Evolutionary conservation across 495 filamentous ascomycete genomes (phyloP).

Genomic region (Penicillium manginii): DNA sequence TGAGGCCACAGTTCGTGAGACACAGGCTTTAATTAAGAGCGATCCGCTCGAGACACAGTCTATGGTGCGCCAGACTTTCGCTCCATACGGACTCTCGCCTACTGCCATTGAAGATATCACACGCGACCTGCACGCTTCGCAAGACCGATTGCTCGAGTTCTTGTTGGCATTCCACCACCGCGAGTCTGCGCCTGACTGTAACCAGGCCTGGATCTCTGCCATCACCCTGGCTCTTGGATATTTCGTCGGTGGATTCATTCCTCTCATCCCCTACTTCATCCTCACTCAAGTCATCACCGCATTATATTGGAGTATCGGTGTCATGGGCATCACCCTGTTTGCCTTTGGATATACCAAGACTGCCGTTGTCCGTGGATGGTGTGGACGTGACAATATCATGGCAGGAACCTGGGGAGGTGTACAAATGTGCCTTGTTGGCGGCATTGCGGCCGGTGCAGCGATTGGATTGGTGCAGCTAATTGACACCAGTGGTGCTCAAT

Average conservation of each 20-base stretch:
- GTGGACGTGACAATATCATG: conserved; percentile 40
- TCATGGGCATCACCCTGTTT: conserved; percentile 71
- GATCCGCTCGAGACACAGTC: conserved; percentile 41
- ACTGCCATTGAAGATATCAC: conserved; percentile 47
- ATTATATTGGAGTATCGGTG: conserved; percentile 67
- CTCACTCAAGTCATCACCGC: conserved; percentile 57
- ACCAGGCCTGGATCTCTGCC: conserved; percentile 60
- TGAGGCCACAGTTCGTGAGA: conserved; percentile 49
- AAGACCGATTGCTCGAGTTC: conserved; percentile 55
- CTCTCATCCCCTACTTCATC: conserved; percentile 75
- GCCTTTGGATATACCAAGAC: conserved; percentile 74
- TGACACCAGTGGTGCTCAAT: conserved; percentile 30
- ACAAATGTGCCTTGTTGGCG: conserved; percentile 69
- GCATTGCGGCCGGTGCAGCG: conserved; percentile 65
- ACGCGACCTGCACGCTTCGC: conserved; percentile 48
- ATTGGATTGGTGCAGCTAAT: conserved; percentile 61
- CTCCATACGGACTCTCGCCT: conserved; percentile 51
- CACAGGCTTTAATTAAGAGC: conserved; percentile 42
- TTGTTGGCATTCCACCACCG: conserved; percentile 60
- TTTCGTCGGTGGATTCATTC: conserved; percentile 72
- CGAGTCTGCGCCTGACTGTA: conserved; percentile 52
- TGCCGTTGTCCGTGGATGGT: conserved; percentile 50
- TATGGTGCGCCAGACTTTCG: conserved; percentile 55
- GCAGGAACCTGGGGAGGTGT: conserved; percentile 54
- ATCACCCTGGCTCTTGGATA: conserved; percentile 71